Base-by-base conservation (phyloP, 2,329 filamentous ascomycete species). In the Alternaria dauci region DNA sequence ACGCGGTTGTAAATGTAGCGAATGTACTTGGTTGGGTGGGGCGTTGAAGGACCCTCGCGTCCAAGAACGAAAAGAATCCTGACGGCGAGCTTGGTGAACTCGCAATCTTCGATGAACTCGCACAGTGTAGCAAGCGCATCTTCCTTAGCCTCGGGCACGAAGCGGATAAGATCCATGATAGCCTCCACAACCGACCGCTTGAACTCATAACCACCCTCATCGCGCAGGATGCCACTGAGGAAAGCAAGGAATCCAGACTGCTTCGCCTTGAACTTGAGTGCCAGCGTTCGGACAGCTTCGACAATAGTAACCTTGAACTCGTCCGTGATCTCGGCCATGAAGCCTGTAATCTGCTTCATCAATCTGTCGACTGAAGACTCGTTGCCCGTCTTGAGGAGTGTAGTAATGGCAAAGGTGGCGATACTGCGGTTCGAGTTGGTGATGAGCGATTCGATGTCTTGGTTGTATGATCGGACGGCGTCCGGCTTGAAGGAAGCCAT, bases 271-370 rank as follows among this genome's bases (percentile, higher is more conserved):
- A 99, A 99, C 82, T 99, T 99, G 71, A 99, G 85, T 78, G 94
- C 98, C 41, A 99, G 83, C 4, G 95, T 98, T 62, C 95, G 91
- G 75, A 99, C 97, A 42, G 95, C 95, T 80, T 99, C 95, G 43
- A 99, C 94, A 73, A 99, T 97, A n/a, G 95, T 99, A 70, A 99
- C 97, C 85, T 98, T 99, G 86, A 99, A 99, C 80, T 99, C 95
- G 76, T 99, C 95, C 7, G 94, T 97, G 69, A 98, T 98, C 80
- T 98, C 95, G 5, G 94, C 92, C 95, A 99, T 98, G 83, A 99
- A 97, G 39, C 91, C 91, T 25, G 93, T 93, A 65, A 99, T 98
- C 79, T 98, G 94, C 86, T 97, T 97, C 93, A 99, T 97, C 69
- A 99, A 82, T 55, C 95, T 89, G 78, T 99, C 95, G 44, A 99